phyloP scores from a whole-genome alignment of 2,329 filamentous ascomycete species.

The Bertia moriformis region DNA sequence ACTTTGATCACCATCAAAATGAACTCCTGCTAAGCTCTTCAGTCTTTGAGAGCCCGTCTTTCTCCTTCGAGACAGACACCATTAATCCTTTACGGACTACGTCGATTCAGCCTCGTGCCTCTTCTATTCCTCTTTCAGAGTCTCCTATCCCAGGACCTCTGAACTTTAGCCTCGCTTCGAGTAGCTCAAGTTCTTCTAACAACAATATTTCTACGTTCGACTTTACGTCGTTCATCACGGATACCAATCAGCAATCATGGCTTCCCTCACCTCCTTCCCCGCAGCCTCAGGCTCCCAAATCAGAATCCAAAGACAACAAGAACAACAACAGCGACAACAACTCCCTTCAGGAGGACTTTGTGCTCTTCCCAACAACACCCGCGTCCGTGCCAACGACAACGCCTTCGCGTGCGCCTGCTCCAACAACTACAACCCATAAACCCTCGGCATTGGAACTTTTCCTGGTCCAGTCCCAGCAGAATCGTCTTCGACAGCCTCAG shows the following conservation, averaged over 20 bases:
- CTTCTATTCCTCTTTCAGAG: constrained; percentile 18
- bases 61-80: constrained; percentile 20
- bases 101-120: constrained; percentile 13
- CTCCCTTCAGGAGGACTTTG: constrained; percentile 23
- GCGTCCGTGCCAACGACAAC: constrained; percentile 13
- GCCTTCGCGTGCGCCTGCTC: constrained; percentile 15
- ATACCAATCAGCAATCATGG: constrained; percentile 29
- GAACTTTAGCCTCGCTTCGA: constrained; percentile 23
- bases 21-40: constrained; percentile 9
- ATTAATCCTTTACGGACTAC: constrained; percentile 18
- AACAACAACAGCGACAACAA: constrained; percentile 11
- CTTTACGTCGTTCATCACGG: constrained; percentile 29
- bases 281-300: constrained; percentile 24
- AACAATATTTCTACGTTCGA: constrained; percentile 21
- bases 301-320: constrained; percentile 7
- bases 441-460: constrained; percentile 12
- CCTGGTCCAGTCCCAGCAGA: constrained; percentile 13
- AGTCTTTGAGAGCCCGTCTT: constrained; percentile 14
- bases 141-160: constrained; percentile 25
- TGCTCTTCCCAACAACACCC: constrained; percentile 24
- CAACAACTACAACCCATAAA: constrained; percentile 20
- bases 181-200: constrained; percentile 23
- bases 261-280: constrained; percentile 23
- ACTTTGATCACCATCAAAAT: no score
- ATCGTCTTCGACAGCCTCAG: constrained; percentile 9